Base-by-base conservation (phyloP, 805 yeast genomes). In the Yarrowia yakushimensis region DNA sequence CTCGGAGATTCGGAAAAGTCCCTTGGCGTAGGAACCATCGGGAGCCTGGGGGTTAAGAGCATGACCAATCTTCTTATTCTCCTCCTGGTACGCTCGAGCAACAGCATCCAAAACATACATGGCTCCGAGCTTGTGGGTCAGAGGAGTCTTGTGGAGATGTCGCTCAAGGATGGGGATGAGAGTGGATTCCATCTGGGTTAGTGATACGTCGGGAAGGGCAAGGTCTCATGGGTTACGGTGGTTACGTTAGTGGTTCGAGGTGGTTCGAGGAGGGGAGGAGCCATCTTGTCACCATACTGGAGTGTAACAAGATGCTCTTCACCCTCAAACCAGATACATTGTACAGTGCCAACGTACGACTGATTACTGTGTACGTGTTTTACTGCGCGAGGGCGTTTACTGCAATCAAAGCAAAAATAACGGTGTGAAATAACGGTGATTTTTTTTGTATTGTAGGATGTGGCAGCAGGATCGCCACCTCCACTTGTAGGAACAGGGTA, bases 91-190 rank as follows among this genome's bases (percentile, higher is more conserved):
- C 25, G 87, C 91, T 75, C 98, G 84, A 62, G 89, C 94, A 67
- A 94, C 83, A 25, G 98, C 90, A 75, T 94, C 99, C 65, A 93
- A 85, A 66, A 91, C 92, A 73, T 94, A 94, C 72, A 94, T 78
- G 50, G 90, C 85, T 63, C 98, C 98, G 67, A 94, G 81, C 77
- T 92, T 94, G 76, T 93, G 96, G 54, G 92, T 76, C 22, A 85
- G 79, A 30, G 93, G 88, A 18, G 89, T 82, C 63, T 83, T 81
- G 74, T 84, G 87, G 76, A 92, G 83, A 74, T 87, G 83, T 59
- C 85, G 78, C 70, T 81, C 81, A 67, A 89, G 78, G 66, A 79
- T 78, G 54, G 84, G 80, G 52, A 86, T 80, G 60, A 88, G 73
- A 65, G 80, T 78, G 25, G 86, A 78, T 70, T 83, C 86, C 31